A percentile compares a stretch with the other conserved stretches of the same genome.
These are phyloP conservation scores for Hymenoscyphus scutula DNA, from an alignment of 2,329 filamentous ascomycete species.

Conservation along the genomic window DNA sequence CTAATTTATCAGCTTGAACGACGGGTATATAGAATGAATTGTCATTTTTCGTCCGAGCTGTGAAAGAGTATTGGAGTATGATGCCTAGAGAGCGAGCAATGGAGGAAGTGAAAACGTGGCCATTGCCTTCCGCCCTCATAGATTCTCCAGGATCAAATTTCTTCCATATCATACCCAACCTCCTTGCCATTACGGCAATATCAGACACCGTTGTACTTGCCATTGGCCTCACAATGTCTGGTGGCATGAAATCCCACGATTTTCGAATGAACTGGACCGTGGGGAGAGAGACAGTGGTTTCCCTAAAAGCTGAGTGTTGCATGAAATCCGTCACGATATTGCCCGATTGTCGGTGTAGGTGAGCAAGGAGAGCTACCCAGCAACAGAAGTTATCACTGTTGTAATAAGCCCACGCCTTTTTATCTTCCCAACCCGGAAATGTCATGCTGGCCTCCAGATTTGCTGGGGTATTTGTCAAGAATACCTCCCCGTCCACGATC, in stretches of 20 bases:
- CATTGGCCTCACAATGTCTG: conserved; percentile 30
- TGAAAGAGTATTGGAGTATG: conserved; percentile 25
- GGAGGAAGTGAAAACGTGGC: conserved; percentile 30
- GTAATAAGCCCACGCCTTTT: conserved; percentile 12
- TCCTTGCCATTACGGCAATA: conserved; percentile 28
- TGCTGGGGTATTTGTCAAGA: conserved; percentile 12
- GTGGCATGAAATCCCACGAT: conserved; percentile 34
- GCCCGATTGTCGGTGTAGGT: conserved; percentile 17
- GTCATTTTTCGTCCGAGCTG: conserved; percentile 3
- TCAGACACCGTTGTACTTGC: conserved; percentile 27
- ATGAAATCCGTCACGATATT: conserved; percentile 9
- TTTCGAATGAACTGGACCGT: conserved; percentile 21
- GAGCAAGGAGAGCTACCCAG: conserved; percentile 23
- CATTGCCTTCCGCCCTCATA: conserved; percentile 32
- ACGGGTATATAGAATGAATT: conserved; percentile 16
- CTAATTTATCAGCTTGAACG: conserved; percentile 20
- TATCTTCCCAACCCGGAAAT: conserved; percentile 10
- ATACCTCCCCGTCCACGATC: neutral
- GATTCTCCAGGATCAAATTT: conserved; percentile 27
- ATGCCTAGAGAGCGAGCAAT: conserved; percentile 26
- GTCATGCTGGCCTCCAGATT: conserved; percentile 18
- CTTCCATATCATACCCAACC: conserved; percentile 33
- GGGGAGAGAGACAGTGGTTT: conserved; percentile 2
- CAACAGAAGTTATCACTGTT: conserved; percentile 20
- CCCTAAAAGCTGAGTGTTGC: neutral